Evolutionary conservation across 257 asterid genomes (phyloP).

Genomic region (Rubia yunnanensis): DNA sequence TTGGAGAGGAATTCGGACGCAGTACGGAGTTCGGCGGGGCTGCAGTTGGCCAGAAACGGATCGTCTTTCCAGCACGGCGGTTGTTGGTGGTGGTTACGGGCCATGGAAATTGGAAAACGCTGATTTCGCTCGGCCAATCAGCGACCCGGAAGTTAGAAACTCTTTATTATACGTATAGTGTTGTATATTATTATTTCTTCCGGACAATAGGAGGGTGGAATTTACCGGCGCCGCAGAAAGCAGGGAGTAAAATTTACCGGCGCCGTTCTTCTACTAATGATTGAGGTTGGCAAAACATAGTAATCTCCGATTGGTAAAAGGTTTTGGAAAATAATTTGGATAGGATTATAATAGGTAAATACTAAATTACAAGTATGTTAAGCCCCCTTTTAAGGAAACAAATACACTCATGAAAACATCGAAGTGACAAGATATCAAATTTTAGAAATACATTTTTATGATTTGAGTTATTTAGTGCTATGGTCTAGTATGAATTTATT

Average conservation of each 20-base stretch:
- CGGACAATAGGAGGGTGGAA: neutral
- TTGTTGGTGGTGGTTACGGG: conserved; percentile 13
- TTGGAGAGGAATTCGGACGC: conserved; percentile 84
- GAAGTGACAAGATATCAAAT: too few relatives aligned
- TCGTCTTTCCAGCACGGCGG: conserved; percentile 21
- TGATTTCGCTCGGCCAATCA: conserved; percentile 6
- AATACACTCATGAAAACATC: too few relatives aligned
- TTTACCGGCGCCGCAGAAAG: neutral
- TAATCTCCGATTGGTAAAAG: too few relatives aligned
- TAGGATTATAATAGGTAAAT: too few relatives aligned
- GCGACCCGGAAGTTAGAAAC: neutral
- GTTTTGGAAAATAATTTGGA: too few relatives aligned
- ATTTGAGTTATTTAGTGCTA: too few relatives aligned
- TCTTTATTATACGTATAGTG: neutral
- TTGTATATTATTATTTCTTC: neutral
- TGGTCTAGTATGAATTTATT: too few relatives aligned
- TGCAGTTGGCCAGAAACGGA: conserved; percentile 47
- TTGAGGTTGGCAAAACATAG: too few relatives aligned
- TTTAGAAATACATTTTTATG: too few relatives aligned
- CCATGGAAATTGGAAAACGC: conserved; percentile 10
- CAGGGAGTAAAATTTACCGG: neutral
- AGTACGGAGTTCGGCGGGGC: conserved; percentile 44
- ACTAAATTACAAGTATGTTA: too few relatives aligned
- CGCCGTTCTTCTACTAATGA: neutral
- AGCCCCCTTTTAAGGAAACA: too few relatives aligned